Base-by-base conservation (phyloP, 2,329 filamentous ascomycete species). In the Coniochaeta prunicola region DNA sequence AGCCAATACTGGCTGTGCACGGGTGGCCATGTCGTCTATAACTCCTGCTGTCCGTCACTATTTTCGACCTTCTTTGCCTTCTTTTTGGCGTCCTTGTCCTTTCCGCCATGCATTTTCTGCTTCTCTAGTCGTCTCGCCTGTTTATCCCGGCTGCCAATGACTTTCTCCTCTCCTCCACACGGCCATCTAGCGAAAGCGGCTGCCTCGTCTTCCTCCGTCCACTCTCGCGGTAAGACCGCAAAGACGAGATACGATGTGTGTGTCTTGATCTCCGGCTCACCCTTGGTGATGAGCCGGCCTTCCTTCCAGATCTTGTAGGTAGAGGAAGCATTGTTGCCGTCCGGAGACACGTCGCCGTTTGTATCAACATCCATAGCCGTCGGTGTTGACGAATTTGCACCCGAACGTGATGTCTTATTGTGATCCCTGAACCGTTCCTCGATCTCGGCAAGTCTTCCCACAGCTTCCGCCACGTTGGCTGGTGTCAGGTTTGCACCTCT, bases 161-260 rank as follows among this genome's bases (percentile, higher is more conserved):
- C 76, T 62, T 74, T 77, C 57, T 69, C 76, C 66, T 83, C 80
- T 40, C 77, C 74, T 28, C 78, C 80, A 57, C 84, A 82, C 0
- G 86, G 85, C 83, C 86, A 91, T 62, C 80, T 83, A 57, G 81
- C 77, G 63, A 81, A 75, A 56, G 87, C 86, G 31, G 80, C 80
- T 33, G 81, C 81, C 74, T 99, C 94, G 64, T 96, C 91, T 61
- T 89, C 89, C 36, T 85, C 87, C 0, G 79, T 87, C 94, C 94
- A 99, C 62, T 90, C 87, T 48, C 86, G 81, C n/a, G 94, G 93
- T 61, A 99, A 74, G 3, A 94, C 78, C 0, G 94, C 94, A 76
- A 99, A 99, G 4, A 96, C 89, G 4, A 99, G 81, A 71, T 99
- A 99, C n/a, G 90, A 94, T 0, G 94, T 99, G 73, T 99, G 94